These are phyloP conservation scores for Phytophthora capsici DNA, from an alignment of 352 stramenopile genomes.

Conservation along the genomic window DNA sequence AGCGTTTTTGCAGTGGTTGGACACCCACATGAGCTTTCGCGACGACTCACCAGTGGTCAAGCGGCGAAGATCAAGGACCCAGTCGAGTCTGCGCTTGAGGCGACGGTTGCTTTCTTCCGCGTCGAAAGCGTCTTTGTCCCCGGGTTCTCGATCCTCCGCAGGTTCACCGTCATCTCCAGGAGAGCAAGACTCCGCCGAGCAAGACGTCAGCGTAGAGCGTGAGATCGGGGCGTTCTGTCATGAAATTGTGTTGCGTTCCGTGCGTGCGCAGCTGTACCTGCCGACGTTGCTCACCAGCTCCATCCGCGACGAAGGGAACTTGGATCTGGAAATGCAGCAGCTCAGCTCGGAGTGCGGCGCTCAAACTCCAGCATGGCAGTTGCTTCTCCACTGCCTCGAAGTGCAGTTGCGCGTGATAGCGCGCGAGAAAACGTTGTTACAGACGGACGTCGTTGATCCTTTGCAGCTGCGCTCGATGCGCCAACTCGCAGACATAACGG, in stretches of 20 bases:
- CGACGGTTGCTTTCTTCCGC: conserved; percentile 38
- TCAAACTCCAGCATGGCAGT: conserved; percentile 56
- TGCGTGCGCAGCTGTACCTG: conserved; percentile 56
- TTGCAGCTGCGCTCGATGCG: conserved; percentile 66
- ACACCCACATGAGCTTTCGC: conserved; percentile 60
- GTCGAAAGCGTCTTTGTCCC: conserved; percentile 41
- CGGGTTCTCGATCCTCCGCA: conserved; percentile 25
- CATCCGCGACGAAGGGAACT: conserved; percentile 48
- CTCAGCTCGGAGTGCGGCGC: conserved; percentile 47
- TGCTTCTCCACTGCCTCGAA: conserved; percentile 65
- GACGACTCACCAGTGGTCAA: conserved; percentile 50
- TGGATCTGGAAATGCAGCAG: conserved; percentile 64
- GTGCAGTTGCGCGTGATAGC: conserved; percentile 64
- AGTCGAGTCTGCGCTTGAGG: conserved; percentile 47
- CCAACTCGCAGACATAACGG: conserved; percentile 51
- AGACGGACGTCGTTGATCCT: conserved; percentile 42
- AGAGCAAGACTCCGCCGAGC: conserved; percentile 25
- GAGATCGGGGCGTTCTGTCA: conserved; percentile 63
- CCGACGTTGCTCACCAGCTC: conserved; percentile 55
- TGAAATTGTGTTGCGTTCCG: conserved; percentile 54
- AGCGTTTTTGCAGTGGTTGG: conserved; percentile 56
- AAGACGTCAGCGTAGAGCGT: conserved; percentile 42
- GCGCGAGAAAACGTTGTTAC: conserved; percentile 46
- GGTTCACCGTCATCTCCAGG: conserved; percentile 17
- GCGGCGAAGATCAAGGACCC: conserved; percentile 43